phyloP scores from a whole-genome alignment of 768 basidiomycete genomes.

The Lactarius indigo region DNA sequence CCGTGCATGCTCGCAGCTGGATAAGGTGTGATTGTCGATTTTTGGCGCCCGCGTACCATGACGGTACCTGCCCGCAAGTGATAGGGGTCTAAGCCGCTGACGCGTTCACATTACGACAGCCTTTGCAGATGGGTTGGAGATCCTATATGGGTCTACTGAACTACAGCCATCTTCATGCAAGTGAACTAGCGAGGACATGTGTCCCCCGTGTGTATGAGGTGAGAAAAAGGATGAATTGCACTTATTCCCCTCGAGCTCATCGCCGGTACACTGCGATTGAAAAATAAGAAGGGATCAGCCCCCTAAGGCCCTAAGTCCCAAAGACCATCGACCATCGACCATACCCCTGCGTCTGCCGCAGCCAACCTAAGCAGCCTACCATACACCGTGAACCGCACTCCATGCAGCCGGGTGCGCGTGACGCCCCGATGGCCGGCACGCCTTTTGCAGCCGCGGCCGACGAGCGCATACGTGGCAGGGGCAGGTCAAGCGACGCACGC shows the following conservation, averaged over 20 bases:
- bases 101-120: neutral
- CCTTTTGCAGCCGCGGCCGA: neutral
- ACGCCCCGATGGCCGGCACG: constrained; percentile 3
- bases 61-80: neutral
- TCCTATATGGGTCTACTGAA: neutral
- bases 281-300: neutral
- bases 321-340: neutral
- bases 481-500: too few species aligned
- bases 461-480: neutral
- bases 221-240: neutral
- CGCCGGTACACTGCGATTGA: neutral
- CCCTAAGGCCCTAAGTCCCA: neutral
- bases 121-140: neutral
- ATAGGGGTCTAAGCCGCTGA: neutral
- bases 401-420: constrained; percentile 7
- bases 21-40: constrained; percentile 2
- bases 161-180: neutral
- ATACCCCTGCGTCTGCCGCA: neutral
- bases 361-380: neutral
- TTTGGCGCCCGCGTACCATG: neutral
- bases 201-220: neutral
- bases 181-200: neutral
- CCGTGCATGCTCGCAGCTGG: neutral
- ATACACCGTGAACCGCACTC: neutral
- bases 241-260: neutral